Conservation (phyloP, 225 moss, liverwort and hornwort species). For the Physcomitrellopsis africana region DNA sequence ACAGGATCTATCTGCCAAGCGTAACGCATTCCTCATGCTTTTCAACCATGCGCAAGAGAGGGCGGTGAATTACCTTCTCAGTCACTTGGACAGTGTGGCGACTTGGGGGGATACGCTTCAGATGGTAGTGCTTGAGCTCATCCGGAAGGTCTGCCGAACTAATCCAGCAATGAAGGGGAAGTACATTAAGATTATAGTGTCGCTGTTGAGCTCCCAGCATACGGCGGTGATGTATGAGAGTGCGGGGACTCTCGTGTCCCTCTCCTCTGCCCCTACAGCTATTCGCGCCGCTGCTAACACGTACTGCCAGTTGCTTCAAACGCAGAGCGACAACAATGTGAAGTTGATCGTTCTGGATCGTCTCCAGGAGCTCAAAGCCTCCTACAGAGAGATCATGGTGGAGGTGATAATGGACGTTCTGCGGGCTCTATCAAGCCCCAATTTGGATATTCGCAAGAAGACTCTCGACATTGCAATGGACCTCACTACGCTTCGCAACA, state of each 20-base stretch:
- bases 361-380: conserved; percentile 69
- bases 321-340: conserved; percentile 74
- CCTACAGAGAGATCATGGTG: conserved; percentile 73
- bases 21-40: conserved; percentile 95
- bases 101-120: conserved; percentile 93
- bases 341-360: conserved; percentile 78
- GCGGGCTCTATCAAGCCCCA: conserved; percentile 79
- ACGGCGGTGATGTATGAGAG: conserved; percentile 76
- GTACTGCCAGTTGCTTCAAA: conserved; percentile 72
- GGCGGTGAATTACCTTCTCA: conserved; percentile 80
- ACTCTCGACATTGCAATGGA: conserved; percentile 94
- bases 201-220: conserved; percentile 65
- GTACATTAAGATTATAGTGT: conserved; percentile 85
- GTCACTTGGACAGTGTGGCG: conserved; percentile 77
- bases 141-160: conserved; percentile 86
- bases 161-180: conserved; percentile 92
- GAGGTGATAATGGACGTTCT: conserved; percentile 79
- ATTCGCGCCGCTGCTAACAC: conserved; percentile 69
- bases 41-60: conserved; percentile 91
- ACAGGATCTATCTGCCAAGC: conserved; percentile 80
- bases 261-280: conserved; percentile 73
- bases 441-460: conserved; percentile 95
- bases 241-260: conserved; percentile 67
- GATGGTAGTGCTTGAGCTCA: conserved; percentile 93
- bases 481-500: conserved; percentile 89